Percentiles rank a stretch among this genome's conserved stretches.
phyloP scores from a whole-genome alignment of 1,284 basidiomycete genomes.

The Fomes fomentarius region DNA sequence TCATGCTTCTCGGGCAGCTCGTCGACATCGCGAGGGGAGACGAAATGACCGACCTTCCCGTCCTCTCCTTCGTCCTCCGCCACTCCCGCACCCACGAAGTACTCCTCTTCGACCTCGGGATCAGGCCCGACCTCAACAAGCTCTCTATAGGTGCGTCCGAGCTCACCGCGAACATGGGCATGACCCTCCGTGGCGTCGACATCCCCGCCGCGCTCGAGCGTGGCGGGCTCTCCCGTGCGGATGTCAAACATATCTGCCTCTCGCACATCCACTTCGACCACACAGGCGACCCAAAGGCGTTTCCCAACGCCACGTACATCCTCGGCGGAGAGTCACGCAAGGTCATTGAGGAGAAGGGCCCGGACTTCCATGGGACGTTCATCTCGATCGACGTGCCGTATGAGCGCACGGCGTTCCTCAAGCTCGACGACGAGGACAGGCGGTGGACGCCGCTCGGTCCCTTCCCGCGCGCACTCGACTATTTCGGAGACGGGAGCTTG shows the following conservation, averaged over 20 bases:
- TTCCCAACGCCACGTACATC: constrained; percentile 48
- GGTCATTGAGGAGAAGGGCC: constrained; percentile 34
- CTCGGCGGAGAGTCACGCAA: constrained; percentile 41
- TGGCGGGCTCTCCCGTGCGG: constrained; percentile 45
- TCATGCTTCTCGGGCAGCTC: constrained; percentile 39
- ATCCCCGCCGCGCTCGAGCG: constrained; percentile 50
- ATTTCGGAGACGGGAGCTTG: constrained; percentile 58
- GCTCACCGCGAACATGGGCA: not conserved
- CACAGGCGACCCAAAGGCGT: constrained; percentile 45
- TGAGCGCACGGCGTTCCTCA: too few species aligned
- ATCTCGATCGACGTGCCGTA: too few species aligned
- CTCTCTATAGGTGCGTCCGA: constrained; percentile 46
- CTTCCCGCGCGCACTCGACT: constrained; percentile 55
- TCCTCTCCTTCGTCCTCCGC: constrained; percentile 51
- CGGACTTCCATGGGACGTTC: too few species aligned
- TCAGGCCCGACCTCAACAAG: too few species aligned
- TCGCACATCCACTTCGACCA: constrained; percentile 39
- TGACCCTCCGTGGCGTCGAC: constrained; percentile 31
- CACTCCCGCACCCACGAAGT: constrained; percentile 41
- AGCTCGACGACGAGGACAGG: too few species aligned
- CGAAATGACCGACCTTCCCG: constrained; percentile 36
- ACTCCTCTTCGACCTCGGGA: constrained; percentile 59
- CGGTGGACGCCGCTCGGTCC: constrained; percentile 38
- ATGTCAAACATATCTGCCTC: constrained; percentile 47
- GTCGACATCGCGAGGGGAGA: constrained; percentile 43